Conservation (phyloP, 371 early-diverging fungal species). For the Apophysomyces variabilis region DNA sequence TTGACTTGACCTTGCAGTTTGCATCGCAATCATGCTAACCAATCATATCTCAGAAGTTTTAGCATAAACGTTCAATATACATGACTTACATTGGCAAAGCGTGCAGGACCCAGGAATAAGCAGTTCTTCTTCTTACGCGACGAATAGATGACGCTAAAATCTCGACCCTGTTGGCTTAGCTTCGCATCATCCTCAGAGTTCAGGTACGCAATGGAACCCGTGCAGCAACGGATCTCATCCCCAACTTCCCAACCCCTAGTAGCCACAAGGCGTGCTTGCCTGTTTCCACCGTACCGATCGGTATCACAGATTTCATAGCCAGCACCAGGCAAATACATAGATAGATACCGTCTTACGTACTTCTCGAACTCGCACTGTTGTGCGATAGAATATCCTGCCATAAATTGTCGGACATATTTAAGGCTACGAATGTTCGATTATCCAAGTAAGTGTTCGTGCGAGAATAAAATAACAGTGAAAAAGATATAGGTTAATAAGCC, state of each 20-base stretch:
- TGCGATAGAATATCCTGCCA: conserved; percentile 19
- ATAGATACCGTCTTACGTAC: conserved; percentile 37
- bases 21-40: neutral
- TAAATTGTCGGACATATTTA: conserved; percentile 28
- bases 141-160: conserved; percentile 88
- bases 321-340: conserved; percentile 65
- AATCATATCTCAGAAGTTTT: neutral
- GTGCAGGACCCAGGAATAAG: conserved; percentile 88
- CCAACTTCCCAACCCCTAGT: conserved; percentile 72
- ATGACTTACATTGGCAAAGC: conserved; percentile 79
- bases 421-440: conserved; percentile 19
- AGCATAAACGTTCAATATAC: neutral
- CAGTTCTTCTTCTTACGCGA: conserved; percentile 66
- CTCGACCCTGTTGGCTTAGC: conserved; percentile 64
- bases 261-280: conserved; percentile 82
- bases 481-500: neutral
- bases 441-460: neutral
- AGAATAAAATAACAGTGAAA: neutral
- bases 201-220: conserved; percentile 74
- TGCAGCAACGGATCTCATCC: conserved; percentile 69
- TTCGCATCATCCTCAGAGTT: conserved; percentile 66
- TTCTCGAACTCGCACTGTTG: conserved; percentile 28
- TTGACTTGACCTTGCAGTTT: neutral
- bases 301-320: conserved; percentile 81
- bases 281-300: conserved; percentile 67